Base-by-base conservation (phyloP, 1,284 basidiomycete genomes). In the Puccinia sorghi region DNA sequence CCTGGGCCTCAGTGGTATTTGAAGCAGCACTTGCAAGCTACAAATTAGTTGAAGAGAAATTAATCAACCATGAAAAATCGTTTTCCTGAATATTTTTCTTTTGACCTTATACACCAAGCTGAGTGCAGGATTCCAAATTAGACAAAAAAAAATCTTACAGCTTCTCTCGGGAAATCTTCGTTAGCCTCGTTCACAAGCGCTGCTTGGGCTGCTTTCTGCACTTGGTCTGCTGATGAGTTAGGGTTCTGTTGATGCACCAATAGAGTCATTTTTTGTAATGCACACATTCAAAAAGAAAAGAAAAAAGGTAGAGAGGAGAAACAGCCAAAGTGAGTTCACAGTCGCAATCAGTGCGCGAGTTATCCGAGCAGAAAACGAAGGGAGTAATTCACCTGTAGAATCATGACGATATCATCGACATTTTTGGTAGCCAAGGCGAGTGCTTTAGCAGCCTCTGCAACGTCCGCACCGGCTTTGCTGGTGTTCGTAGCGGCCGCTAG, bases 141-240 rank as follows among this genome's bases (percentile, higher is more conserved):
- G 22, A n/a, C 17, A 67, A 46, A 17, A 11, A 12, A 43, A 48
- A 20, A 22, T 32, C 64, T 67, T 67, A 48, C 64, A 20, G 25
- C 39, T 59, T 72, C 48, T 41, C 70, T 72, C 22, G 32, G 70
- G 15, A 72, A 54, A 59, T 59, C 70, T 72, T 54, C 48, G 20
- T 41, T 39, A 13, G 70, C 56, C 57, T 72, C 70, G 22, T 41
- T 41, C 52, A 8, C 41, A 22, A 72, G 48, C 25, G 52, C 70
- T n/a, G 43, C 70, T 37, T 72, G 37, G 37, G 70, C 70, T 17
- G 70, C 70, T 43, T 72, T 72, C n/a, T 25, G 41, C 13, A 67
- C 41, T 13, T 46, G 37, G 11, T 15, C 46, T 48, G 25, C 64
- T 15, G 43, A 46, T 46, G 64, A 5, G 39, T 67, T 12, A 67